Conservation (phyloP, 208 protist genomes). For the Leishmania turanica region DNA sequence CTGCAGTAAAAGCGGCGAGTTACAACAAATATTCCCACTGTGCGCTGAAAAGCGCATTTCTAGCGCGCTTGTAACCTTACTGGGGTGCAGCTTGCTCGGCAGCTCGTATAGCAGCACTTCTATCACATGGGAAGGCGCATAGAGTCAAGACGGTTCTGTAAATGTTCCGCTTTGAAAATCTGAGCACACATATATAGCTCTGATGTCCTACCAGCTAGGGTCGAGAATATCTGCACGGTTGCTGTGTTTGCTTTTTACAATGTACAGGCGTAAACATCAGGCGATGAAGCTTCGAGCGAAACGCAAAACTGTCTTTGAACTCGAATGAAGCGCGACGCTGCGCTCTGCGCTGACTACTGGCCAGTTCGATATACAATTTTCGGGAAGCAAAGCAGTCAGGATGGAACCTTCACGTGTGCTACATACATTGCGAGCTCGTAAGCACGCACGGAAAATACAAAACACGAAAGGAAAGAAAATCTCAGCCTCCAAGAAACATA, state of each 20-base stretch:
- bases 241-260: neutral
- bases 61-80: neutral
- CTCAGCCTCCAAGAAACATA: neutral
- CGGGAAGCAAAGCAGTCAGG: neutral
- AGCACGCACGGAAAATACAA: neutral
- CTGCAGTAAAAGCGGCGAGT: neutral
- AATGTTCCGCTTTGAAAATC: neutral
- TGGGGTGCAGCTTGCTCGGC: neutral
- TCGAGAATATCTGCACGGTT: neutral
- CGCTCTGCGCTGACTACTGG: neutral
- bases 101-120: neutral
- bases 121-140: neutral
- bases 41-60: neutral
- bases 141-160: neutral
- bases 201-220: neutral
- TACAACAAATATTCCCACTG: too few species aligned
- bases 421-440: neutral
- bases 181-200: neutral
- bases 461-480: neutral
- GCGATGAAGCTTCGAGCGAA: neutral
- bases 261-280: neutral
- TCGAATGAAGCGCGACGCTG: neutral
- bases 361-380: neutral
- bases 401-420: neutral
- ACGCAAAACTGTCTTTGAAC: neutral